phyloP scores from a whole-genome alignment of 257 asterid species.

The Petrea volubilis region DNA sequence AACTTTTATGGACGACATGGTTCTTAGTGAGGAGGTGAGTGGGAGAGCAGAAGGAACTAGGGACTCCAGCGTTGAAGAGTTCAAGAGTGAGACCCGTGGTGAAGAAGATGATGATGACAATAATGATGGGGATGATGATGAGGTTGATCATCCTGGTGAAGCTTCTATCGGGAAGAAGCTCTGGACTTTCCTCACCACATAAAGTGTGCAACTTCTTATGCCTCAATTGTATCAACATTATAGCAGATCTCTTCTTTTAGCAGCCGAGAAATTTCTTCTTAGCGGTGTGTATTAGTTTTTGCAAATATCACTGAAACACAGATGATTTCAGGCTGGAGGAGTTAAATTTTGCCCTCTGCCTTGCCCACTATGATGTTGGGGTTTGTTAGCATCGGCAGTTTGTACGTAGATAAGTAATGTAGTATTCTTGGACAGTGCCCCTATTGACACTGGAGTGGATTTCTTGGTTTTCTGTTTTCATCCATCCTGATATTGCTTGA shows the following conservation, averaged over 20 bases:
- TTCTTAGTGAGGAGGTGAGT: constrained; percentile 59
- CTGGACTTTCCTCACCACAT: constrained; percentile 90
- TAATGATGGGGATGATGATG: constrained; percentile 55
- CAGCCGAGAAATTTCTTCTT: constrained; percentile 13
- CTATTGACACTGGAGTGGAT: constrained; percentile 25
- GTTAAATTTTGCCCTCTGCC: constrained; percentile 24
- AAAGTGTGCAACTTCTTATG: constrained; percentile 18
- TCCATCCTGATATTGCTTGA: background rate
- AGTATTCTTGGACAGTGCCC: constrained; percentile 43
- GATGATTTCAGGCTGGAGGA: constrained; percentile 26
- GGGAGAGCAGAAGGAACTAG: constrained; percentile 44
- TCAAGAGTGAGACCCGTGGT: constrained; percentile 34
- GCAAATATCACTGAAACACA: constrained; percentile 23
- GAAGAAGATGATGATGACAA: constrained; percentile 39
- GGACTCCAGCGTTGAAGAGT: constrained; percentile 36
- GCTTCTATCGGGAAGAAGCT: constrained; percentile 90
- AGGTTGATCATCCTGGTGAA: constrained; percentile 79
- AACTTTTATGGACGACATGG: constrained; percentile 34
- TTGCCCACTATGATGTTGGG: constrained; percentile 27
- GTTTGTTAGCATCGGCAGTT: constrained; percentile 24
- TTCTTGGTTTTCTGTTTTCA: background rate
- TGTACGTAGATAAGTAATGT: constrained; percentile 31
- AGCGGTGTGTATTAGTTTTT: constrained; percentile 45
- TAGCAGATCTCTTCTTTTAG: constrained; percentile 11
- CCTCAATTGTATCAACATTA: constrained; percentile 24